phyloP scores from a whole-genome alignment of 148 eudicot genomes.

The Cornus kousa region DNA sequence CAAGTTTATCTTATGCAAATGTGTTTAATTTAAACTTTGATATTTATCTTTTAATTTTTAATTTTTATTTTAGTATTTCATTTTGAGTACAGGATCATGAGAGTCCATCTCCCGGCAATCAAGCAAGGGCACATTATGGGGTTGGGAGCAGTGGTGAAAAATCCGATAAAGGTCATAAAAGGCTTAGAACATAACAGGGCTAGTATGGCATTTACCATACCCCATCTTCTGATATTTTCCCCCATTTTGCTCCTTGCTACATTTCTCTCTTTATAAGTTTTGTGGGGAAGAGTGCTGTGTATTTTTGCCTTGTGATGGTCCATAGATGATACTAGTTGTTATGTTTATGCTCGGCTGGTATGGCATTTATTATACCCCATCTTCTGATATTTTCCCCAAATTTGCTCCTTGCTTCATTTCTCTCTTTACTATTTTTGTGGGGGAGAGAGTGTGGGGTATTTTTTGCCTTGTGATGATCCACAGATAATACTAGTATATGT shows the following conservation, averaged over 20 bases:
- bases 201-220: constrained; percentile 22
- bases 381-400: too few relatives aligned
- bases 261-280: neutral
- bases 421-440: too few relatives aligned
- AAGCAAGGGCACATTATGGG: constrained; percentile 24
- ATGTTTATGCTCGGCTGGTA: too few relatives aligned
- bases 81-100: constrained; percentile 37
- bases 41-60: neutral
- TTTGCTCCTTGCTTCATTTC: too few relatives aligned
- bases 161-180: constrained; percentile 46
- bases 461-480: too few relatives aligned
- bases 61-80: neutral
- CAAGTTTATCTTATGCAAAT: neutral
- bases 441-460: too few relatives aligned
- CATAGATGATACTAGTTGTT: neutral
- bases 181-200: constrained; percentile 39
- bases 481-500: too few relatives aligned
- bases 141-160: constrained; percentile 30
- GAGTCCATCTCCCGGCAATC: constrained; percentile 27
- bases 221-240: neutral
- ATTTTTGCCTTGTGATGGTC: neutral
- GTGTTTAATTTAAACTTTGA: neutral
- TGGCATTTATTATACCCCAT: too few relatives aligned
- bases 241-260: neutral
- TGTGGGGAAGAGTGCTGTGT: too few relatives aligned